Percentiles rank a stretch among this genome's conserved stretches.
Conservation (phyloP, 495 filamentous ascomycete species). For the Aspergillus leporis region DNA sequence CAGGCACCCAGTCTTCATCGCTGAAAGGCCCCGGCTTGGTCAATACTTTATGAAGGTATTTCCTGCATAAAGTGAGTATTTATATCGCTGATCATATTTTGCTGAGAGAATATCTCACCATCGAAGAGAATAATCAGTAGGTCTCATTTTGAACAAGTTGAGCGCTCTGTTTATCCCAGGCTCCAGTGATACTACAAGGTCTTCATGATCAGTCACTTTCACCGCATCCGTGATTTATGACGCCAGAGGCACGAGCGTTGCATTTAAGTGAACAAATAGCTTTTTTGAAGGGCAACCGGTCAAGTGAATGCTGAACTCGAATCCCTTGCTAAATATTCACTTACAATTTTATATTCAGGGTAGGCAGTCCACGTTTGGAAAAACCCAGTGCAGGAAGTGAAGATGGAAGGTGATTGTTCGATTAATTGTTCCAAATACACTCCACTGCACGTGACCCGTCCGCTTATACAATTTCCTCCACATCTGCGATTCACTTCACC, state of each 20-base stretch:
- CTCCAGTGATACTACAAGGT: neutral
- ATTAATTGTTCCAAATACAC: slow-evolving; percentile 9
- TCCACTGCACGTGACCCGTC: slow-evolving; percentile 32
- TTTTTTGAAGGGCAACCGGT: neutral
- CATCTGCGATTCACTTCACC: slow-evolving; percentile 9
- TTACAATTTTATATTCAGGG: neutral
- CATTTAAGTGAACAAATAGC: neutral
- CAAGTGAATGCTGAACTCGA: neutral
- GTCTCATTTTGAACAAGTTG: slow-evolving; percentile 16
- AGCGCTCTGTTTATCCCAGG: neutral
- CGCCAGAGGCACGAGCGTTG: neutral
- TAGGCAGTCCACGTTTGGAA: neutral
- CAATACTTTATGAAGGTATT: slow-evolving; percentile 76
- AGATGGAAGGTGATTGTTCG: neutral
- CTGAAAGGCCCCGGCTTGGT: slow-evolving; percentile 76
- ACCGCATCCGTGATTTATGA: neutral
- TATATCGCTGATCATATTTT: slow-evolving; percentile 5
- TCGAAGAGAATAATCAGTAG: slow-evolving; percentile 18
- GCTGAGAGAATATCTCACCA: slow-evolving; percentile 17
- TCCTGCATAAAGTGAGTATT: slow-evolving; percentile 52
- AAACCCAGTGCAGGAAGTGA: neutral
- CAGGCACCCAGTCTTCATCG: slow-evolving; percentile 66
- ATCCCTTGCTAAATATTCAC: neutral
- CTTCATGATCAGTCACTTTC: neutral
- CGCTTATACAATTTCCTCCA: slow-evolving; percentile 33